phyloP scores from a whole-genome alignment of 352 stramenopile genomes.

The Phytophthora pistaciae region DNA sequence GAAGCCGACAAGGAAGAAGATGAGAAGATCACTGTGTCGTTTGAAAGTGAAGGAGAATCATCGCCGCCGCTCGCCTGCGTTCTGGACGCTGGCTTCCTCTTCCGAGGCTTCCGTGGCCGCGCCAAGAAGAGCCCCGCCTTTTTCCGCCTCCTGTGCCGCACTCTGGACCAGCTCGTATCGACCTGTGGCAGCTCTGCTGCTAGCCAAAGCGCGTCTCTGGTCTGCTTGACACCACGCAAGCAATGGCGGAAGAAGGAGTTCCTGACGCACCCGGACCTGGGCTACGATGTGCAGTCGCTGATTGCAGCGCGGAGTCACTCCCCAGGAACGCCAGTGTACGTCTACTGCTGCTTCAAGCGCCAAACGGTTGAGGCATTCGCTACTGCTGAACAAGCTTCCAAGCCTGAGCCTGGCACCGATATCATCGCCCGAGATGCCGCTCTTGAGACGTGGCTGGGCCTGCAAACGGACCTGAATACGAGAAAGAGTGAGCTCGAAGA shows the following conservation, averaged over 20 bases:
- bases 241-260: conserved; percentile 76
- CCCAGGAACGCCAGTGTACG: conserved; percentile 36
- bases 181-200: conserved; percentile 3
- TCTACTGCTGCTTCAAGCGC: conserved; percentile 50
- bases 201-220: conserved; percentile 21
- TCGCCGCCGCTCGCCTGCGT: conserved; percentile 46
- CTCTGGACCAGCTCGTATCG: conserved; percentile 45
- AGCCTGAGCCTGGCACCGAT: neutral
- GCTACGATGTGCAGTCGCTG: conserved; percentile 43
- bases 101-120: conserved; percentile 54
- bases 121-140: conserved; percentile 58
- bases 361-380: neutral
- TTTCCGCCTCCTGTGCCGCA: conserved; percentile 48
- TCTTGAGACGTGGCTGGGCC: conserved; percentile 21
- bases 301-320: conserved; percentile 26
- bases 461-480: conserved; percentile 23
- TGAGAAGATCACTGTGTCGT: conserved; percentile 16
- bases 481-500: conserved; percentile 16
- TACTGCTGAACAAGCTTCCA: neutral
- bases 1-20: conserved; percentile 20
- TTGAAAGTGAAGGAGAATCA: conserved; percentile 14
- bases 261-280: conserved; percentile 45
- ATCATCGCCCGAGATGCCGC: conserved; percentile 14
- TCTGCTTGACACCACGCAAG: conserved; percentile 66
- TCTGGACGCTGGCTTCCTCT: conserved; percentile 59